A percentile compares a stretch with the other conserved stretches of the same genome.
phyloP scores from a whole-genome alignment of 192 early-diverging fungal species.

The Spizellomyces sp. region DNA sequence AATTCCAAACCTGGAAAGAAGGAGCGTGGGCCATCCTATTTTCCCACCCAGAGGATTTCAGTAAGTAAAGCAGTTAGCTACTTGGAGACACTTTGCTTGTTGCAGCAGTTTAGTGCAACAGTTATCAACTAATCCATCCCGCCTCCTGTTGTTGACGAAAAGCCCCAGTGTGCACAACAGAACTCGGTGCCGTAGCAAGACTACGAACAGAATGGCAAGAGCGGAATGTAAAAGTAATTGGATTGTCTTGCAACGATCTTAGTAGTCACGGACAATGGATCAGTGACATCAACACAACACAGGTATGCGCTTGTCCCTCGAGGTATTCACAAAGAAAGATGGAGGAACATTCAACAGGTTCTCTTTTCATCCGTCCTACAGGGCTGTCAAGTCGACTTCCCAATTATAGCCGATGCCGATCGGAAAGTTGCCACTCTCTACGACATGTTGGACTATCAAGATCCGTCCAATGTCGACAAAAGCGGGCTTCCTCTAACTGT shows the following conservation, averaged over 20 bases:
- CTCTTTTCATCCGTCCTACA: slow-evolving; percentile 24
- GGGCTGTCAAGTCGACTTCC: slow-evolving; percentile 76
- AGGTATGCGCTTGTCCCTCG: slow-evolving; percentile 29
- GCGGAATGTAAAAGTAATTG: slow-evolving; percentile 89
- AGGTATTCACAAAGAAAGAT: slow-evolving; percentile 2
- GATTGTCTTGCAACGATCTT: slow-evolving; percentile 90
- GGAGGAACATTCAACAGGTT: not conserved
- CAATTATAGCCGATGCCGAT: slow-evolving; percentile 92
- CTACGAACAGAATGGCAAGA: slow-evolving; percentile 74
- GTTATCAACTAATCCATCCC: no score
- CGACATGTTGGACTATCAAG: slow-evolving; percentile 97
- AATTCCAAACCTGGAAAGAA: slow-evolving; percentile 88
- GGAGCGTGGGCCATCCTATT: slow-evolving; percentile 94
- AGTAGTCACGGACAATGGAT: slow-evolving; percentile 85
- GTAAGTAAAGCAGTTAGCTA: slow-evolving; percentile 33
- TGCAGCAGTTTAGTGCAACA: no score
- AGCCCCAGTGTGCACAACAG: slow-evolving; percentile 94
- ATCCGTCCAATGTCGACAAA: slow-evolving; percentile 84
- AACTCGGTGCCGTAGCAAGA: slow-evolving; percentile 90
- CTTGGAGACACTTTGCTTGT: no score
- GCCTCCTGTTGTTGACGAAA: not conserved
- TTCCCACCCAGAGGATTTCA: slow-evolving; percentile 98
- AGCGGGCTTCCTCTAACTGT: slow-evolving; percentile 94
- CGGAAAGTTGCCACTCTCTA: slow-evolving; percentile 87
- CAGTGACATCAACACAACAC: slow-evolving; percentile 89